Conservation (phyloP, 2,329 filamentous ascomycete genomes). For the Diplodia corticola region DNA sequence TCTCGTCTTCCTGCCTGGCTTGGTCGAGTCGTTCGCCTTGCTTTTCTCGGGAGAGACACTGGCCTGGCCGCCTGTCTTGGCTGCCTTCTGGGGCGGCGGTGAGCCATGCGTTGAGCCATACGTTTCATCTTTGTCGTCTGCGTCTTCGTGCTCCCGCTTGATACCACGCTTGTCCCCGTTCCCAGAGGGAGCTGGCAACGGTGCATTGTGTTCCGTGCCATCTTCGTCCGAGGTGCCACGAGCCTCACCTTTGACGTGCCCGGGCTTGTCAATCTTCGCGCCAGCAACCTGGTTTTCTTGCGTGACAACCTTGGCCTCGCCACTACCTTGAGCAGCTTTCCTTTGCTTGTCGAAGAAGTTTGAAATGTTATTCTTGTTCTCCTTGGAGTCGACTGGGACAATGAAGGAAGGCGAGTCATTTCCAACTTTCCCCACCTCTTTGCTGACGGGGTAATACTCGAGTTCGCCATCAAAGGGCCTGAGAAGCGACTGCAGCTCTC, state of each 20-base stretch:
- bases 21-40: slow-evolving; percentile 31
- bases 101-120: slow-evolving; percentile 26
- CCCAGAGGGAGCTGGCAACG: slow-evolving; percentile 40
- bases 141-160: slow-evolving; percentile 52
- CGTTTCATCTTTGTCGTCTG: slow-evolving; percentile 36
- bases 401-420: slow-evolving; percentile 85
- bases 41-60: slow-evolving; percentile 23
- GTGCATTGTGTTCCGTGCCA: slow-evolving; percentile 54
- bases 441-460: slow-evolving; percentile 81
- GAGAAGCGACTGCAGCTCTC: slow-evolving; percentile 75
- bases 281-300: slow-evolving; percentile 28
- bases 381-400: slow-evolving; percentile 76
- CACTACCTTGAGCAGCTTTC: slow-evolving; percentile 29
- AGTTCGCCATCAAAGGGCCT: slow-evolving; percentile 76
- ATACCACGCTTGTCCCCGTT: slow-evolving; percentile 34
- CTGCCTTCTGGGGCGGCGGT: slow-evolving; percentile 34
- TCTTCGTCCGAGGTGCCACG: slow-evolving; percentile 48
- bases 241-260: slow-evolving; percentile 39
- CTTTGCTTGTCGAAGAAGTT: slow-evolving; percentile 77
- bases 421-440: slow-evolving; percentile 91
- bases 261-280: slow-evolving; percentile 21
- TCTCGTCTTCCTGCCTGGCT: slow-evolving; percentile 45
- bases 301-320: slow-evolving; percentile 24
- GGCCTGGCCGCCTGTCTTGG: slow-evolving; percentile 26
- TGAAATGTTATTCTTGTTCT: slow-evolving; percentile 90